Conservation (phyloP, 2,329 filamentous ascomycete species). For the Fusarium aywerte region DNA sequence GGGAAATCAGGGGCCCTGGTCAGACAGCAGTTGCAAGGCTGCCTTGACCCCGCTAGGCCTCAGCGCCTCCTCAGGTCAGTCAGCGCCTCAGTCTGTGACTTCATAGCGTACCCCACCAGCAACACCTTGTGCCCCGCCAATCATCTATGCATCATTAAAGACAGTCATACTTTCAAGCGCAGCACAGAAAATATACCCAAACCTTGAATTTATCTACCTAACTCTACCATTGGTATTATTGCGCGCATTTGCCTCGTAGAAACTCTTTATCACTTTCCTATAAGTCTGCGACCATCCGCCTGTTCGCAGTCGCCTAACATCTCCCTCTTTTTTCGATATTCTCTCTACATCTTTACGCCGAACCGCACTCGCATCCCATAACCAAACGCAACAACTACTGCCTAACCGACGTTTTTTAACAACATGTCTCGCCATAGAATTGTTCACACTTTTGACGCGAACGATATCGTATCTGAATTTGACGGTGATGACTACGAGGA, state of each 20-base stretch:
- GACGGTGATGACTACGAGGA: slow-evolving; percentile 60
- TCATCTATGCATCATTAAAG: slow-evolving; percentile 27
- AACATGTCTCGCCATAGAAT: slow-evolving; percentile 46
- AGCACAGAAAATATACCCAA: neutral
- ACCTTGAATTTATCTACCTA: neutral
- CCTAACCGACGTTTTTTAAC: neutral
- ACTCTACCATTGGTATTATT: neutral
- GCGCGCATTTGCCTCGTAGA: neutral
- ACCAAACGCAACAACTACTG: neutral
- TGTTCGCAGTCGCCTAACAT: neutral
- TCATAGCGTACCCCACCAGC: slow-evolving; percentile 44
- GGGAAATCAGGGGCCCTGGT: slow-evolving; percentile 31
- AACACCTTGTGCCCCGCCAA: slow-evolving; percentile 39
- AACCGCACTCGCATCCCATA: slow-evolving; percentile 2
- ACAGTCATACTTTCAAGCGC: neutral
- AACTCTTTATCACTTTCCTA: neutral
- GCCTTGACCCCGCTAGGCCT: slow-evolving; percentile 16
- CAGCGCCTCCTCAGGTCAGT: slow-evolving; percentile 5
- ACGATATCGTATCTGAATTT: slow-evolving; percentile 60
- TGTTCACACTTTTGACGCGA: slow-evolving; percentile 59
- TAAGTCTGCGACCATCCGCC: neutral
- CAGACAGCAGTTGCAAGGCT: neutral
- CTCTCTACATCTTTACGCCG: neutral
- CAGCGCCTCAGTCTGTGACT: slow-evolving; percentile 30
- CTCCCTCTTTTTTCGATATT: neutral